These are phyloP conservation scores for Phialophora macrospora DNA, from an alignment of 2,329 filamentous ascomycete genomes.

Conservation along the genomic window DNA sequence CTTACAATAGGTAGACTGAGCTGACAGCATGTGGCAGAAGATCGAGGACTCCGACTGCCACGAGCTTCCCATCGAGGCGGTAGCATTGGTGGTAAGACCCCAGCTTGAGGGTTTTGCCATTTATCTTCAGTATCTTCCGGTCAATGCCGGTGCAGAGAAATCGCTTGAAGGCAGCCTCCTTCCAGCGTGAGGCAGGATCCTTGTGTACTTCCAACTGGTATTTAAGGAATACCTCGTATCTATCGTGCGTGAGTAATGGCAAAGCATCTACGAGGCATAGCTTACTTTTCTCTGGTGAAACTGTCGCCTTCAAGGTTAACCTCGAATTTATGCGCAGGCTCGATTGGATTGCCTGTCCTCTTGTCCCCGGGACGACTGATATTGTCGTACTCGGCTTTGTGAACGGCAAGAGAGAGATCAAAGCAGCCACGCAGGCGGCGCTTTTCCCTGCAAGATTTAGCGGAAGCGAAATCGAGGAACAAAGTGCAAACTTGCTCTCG, in stretches of 20 bases:
- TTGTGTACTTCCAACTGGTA: conserved; percentile 55
- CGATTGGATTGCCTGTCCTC: conserved; percentile 50
- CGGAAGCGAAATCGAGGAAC: neutral
- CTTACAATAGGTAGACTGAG: conserved; percentile 57
- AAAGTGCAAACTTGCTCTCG: conserved; percentile 46
- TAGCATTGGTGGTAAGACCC: conserved; percentile 59
- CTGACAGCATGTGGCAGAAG: conserved; percentile 54
- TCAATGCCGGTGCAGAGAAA: conserved; percentile 56
- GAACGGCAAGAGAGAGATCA: conserved; percentile 49
- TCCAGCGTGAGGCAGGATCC: conserved; percentile 52
- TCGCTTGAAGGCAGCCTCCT: conserved; percentile 51
- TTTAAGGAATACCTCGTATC: conserved; percentile 53
- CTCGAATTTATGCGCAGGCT: conserved; percentile 56
- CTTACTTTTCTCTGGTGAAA: conserved; percentile 53
- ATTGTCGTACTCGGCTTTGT: conserved; percentile 52
- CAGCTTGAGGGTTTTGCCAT: conserved; percentile 49
- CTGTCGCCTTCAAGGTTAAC: conserved; percentile 55
- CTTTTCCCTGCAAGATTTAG: conserved; percentile 48
- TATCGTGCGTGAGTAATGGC: conserved; percentile 30
- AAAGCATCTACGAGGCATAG: conserved; percentile 7
- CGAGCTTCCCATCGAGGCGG: conserved; percentile 54
- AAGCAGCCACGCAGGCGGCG: conserved; percentile 50
- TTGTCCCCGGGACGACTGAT: conserved; percentile 52
- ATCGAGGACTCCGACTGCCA: conserved; percentile 56
- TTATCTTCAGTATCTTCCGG: conserved; percentile 45